phyloP scores from a whole-genome alignment of 139 green algal genomes.

The Chlamydomonas eustigma region DNA sequence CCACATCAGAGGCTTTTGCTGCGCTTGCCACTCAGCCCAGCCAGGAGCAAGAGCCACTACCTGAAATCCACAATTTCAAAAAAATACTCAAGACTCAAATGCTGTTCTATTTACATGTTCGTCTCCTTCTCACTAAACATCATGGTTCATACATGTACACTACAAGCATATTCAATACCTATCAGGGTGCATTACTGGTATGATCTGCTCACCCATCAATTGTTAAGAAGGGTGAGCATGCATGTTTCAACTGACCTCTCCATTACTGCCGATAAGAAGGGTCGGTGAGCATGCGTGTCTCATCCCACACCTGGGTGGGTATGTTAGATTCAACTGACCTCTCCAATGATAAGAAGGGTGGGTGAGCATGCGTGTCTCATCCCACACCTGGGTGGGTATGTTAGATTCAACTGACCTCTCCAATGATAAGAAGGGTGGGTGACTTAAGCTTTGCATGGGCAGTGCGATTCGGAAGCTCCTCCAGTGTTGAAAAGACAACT shows the following conservation, averaged over 20 bases:
- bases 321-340: background rate
- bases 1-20: slow-evolving; percentile 3
- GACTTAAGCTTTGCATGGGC: slow-evolving; percentile 56
- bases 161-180: background rate
- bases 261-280: too few species aligned
- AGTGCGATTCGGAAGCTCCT: slow-evolving; percentile 36
- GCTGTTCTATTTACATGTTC: background rate
- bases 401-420: slow-evolving; percentile 52
- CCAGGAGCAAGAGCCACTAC: slow-evolving; percentile 34
- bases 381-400: slow-evolving; percentile 64
- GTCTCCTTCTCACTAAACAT: background rate
- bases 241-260: too few species aligned
- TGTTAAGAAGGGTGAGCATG: too few species aligned
- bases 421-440: slow-evolving; percentile 95
- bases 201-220: too few species aligned
- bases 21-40: slow-evolving; percentile 19
- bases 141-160: background rate
- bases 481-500: slow-evolving; percentile 67
- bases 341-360: background rate
- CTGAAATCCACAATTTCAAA: background rate
- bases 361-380: background rate
- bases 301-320: background rate
- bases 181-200: background rate
- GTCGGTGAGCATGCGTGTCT: too few species aligned
- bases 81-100: background rate